Conservation (phyloP, 768 basidiomycete genomes). For the Suillus occidentalis region DNA sequence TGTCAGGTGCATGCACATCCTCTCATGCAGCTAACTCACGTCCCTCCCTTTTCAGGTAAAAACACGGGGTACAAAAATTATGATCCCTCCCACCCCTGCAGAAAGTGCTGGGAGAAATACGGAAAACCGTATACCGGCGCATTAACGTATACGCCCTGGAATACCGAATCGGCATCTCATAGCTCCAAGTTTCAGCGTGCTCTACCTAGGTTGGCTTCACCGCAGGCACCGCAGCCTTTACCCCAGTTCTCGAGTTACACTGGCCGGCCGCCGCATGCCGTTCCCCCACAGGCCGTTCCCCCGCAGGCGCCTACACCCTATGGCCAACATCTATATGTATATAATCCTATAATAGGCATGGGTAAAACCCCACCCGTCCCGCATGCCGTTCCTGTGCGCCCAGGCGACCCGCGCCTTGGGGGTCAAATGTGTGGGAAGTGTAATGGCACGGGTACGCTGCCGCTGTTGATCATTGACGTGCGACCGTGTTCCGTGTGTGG, state of each 20-base stretch:
- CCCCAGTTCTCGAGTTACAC: background rate
- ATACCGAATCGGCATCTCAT: slow-evolving; percentile 16
- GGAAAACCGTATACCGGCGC: slow-evolving; percentile 61
- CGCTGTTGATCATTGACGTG: slow-evolving; percentile 55
- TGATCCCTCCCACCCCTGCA: slow-evolving; percentile 68
- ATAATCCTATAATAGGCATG: slow-evolving; percentile 20
- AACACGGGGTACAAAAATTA: slow-evolving; percentile 74
- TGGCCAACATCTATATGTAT: slow-evolving; percentile 26
- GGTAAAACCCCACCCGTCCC: slow-evolving; percentile 33
- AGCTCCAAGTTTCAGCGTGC: slow-evolving; percentile 30
- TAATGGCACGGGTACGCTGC: slow-evolving; percentile 53
- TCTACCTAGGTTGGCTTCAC: slow-evolving; percentile 26
- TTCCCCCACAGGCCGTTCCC: background rate
- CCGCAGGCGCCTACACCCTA: background rate
- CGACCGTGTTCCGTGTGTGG: slow-evolving; percentile 56
- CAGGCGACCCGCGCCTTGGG: slow-evolving; percentile 73
- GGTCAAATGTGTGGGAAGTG: slow-evolving; percentile 68
- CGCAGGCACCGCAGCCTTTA: slow-evolving; percentile 15
- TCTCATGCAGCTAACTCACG: background rate
- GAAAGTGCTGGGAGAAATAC: slow-evolving; percentile 74
- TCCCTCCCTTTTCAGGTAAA: slow-evolving; percentile 44
- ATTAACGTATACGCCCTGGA: slow-evolving; percentile 52
- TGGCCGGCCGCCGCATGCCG: slow-evolving; percentile 2
- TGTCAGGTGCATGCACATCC: slow-evolving; percentile 45
- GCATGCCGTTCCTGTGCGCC: slow-evolving; percentile 44